These are phyloP conservation scores for Penicillium taxi DNA, from an alignment of 495 filamentous ascomycete genomes.

Conservation along the genomic window DNA sequence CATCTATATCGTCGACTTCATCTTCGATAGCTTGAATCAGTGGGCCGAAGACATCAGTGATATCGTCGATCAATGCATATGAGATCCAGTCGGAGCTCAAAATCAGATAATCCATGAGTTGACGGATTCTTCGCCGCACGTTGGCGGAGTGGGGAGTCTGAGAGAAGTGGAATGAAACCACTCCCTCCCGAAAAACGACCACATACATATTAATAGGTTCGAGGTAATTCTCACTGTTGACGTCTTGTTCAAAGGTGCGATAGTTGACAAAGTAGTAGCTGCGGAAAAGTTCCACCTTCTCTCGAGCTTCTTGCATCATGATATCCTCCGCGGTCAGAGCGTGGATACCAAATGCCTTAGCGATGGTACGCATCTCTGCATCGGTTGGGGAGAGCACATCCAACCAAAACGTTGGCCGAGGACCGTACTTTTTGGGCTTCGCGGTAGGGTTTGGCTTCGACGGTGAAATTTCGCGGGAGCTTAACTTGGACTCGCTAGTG, in stretches of 20 bases:
- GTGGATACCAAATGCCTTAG: constrained; percentile 91
- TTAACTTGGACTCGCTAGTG: constrained; percentile 28
- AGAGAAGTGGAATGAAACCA: constrained; percentile 92
- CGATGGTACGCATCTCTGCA: constrained; percentile 82
- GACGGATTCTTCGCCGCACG: constrained; percentile 84
- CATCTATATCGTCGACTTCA: constrained; percentile 85
- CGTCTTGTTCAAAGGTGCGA: constrained; percentile 91
- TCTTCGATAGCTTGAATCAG: constrained; percentile 82
- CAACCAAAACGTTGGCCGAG: constrained; percentile 91
- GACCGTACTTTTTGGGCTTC: constrained; percentile 66
- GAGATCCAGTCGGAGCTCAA: constrained; percentile 96
- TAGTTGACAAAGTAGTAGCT: constrained; percentile 99
- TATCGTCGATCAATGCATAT: constrained; percentile 95
- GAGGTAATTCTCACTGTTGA: constrained; percentile 76
- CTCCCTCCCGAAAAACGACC: constrained; percentile 91
- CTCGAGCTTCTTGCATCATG: constrained; percentile 90
- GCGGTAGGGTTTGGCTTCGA: constrained; percentile 16
- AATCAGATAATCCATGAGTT: constrained; percentile 89
- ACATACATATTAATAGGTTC: constrained; percentile 97
- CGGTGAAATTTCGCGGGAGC: constrained; percentile 19
- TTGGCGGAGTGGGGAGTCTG: constrained; percentile 91
- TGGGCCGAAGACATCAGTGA: constrained; percentile 90
- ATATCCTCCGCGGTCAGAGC: constrained; percentile 94
- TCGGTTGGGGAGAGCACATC: constrained; percentile 88
- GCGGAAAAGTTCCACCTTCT: constrained; percentile 90